A percentile compares a stretch with the other conserved stretches of the same genome.
Evolutionary conservation across 2,329 filamentous ascomycete species (phyloP).

Genomic region (Trichoderma polysporum): DNA sequence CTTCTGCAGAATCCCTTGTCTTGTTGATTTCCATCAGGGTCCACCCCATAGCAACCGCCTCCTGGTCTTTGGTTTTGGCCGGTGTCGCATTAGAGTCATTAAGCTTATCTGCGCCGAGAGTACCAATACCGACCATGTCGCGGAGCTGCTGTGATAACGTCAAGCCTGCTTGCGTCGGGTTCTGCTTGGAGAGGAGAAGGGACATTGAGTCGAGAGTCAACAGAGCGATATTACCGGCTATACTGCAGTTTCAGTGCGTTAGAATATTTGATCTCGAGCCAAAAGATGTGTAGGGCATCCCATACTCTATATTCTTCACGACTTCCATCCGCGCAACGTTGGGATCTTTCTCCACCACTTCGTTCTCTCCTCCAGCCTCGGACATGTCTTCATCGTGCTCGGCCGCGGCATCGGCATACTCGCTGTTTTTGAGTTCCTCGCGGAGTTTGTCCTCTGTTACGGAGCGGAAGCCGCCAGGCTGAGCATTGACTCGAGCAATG

Average conservation of each 20-base stretch:
- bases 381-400: slow-evolving; percentile 47
- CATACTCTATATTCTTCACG: slow-evolving; percentile 56
- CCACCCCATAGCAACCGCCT: slow-evolving; percentile 65
- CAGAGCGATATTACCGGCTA: slow-evolving; percentile 56
- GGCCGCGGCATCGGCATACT: slow-evolving; percentile 45
- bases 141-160: slow-evolving; percentile 72
- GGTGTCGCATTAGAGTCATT: slow-evolving; percentile 59
- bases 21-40: slow-evolving; percentile 74
- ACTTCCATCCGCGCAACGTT: slow-evolving; percentile 57
- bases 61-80: slow-evolving; percentile 55
- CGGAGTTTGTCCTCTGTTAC: slow-evolving; percentile 72
- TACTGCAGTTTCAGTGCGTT: slow-evolving; percentile 25
- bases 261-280: neutral
- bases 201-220: slow-evolving; percentile 80
- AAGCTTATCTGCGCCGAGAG: slow-evolving; percentile 67
- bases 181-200: slow-evolving; percentile 77
- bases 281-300: slow-evolving; percentile 12
- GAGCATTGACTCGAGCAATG: slow-evolving; percentile 78
- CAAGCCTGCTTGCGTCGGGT: slow-evolving; percentile 65
- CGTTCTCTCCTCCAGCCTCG: slow-evolving; percentile 49
- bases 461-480: slow-evolving; percentile 73
- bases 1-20: slow-evolving; percentile 70
- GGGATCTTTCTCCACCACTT: slow-evolving; percentile 46
- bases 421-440: slow-evolving; percentile 59
- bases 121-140: slow-evolving; percentile 70